These are phyloP conservation scores for Salvia sclarea DNA, from an alignment of 305 asterid genomes.

Conservation along the genomic window DNA sequence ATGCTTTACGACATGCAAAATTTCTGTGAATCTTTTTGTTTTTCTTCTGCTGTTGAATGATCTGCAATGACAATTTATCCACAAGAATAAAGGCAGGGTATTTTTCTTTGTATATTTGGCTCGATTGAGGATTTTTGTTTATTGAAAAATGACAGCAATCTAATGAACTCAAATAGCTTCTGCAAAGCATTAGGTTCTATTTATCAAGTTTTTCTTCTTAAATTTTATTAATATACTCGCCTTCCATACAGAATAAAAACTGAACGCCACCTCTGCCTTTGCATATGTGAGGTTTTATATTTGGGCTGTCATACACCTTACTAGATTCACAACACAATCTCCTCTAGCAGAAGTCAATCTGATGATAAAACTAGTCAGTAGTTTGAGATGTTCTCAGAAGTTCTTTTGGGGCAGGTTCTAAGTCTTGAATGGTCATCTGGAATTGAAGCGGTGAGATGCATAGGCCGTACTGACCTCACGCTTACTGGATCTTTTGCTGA, in stretches of 20 bases:
- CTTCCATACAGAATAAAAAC: background rate
- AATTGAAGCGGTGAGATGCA: constrained; percentile 68
- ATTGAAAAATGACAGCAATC: constrained; percentile 4
- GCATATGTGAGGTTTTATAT: background rate
- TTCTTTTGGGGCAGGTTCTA: constrained; percentile 59
- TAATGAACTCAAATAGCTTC: constrained; percentile 1
- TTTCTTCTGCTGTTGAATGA: constrained; percentile 2
- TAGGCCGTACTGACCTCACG: constrained; percentile 68
- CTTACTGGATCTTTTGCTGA: constrained; percentile 87
- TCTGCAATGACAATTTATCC: constrained; percentile 6
- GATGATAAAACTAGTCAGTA: constrained; percentile 11
- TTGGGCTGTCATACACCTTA: constrained; percentile 21
- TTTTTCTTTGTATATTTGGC: background rate
- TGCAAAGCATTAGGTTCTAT: constrained; percentile 10
- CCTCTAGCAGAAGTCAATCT: constrained; percentile 21
- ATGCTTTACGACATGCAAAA: constrained; percentile 16
- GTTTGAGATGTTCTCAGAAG: constrained; percentile 26
- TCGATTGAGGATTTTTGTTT: constrained; percentile 4
- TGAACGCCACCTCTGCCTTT: constrained; percentile 22
- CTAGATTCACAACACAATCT: constrained; percentile 21
- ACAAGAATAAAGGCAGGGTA: background rate
- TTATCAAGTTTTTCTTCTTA: constrained; percentile 26
- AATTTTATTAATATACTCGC: constrained; percentile 17
- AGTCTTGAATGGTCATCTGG: constrained; percentile 84
- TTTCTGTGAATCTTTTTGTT: background rate